Evolutionary conservation across 768 basidiomycete genomes (phyloP).

Genomic region (Naganishia vaughanmartiniae): DNA sequence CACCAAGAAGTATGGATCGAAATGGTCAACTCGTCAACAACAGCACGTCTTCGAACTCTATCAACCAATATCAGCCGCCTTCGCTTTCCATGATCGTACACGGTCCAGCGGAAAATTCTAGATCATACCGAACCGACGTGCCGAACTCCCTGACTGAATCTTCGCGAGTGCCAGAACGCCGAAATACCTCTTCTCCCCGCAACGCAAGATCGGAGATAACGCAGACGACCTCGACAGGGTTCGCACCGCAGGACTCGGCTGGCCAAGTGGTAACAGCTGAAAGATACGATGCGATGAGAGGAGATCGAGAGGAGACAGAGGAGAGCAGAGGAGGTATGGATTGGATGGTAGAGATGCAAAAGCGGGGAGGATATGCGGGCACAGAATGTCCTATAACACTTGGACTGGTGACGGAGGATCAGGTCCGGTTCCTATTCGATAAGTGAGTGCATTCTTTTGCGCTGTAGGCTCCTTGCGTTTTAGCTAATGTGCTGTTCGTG

Average conservation of each 20-base stretch:
- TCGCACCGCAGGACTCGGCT: not conserved
- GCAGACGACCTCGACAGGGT: not conserved
- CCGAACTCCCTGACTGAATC: not conserved
- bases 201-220: not conserved
- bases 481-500: not conserved
- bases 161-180: not conserved
- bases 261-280: not conserved
- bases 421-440: constrained; percentile 31
- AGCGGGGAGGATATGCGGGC: not conserved
- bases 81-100: constrained; percentile 11
- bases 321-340: constrained; percentile 8
- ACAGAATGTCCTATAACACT: constrained; percentile 33
- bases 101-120: not conserved
- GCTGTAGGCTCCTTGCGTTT: not conserved
- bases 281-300: constrained; percentile 4
- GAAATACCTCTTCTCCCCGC: constrained; percentile 5
- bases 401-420: constrained; percentile 25
- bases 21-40: not conserved
- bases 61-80: not conserved
- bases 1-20: not conserved
- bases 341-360: not conserved
- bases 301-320: constrained; percentile 7
- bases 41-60: not conserved
- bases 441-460: not conserved
- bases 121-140: not conserved